phyloP scores from a whole-genome alignment of 1,284 basidiomycete genomes.

The Hemileia vastatrix region DNA sequence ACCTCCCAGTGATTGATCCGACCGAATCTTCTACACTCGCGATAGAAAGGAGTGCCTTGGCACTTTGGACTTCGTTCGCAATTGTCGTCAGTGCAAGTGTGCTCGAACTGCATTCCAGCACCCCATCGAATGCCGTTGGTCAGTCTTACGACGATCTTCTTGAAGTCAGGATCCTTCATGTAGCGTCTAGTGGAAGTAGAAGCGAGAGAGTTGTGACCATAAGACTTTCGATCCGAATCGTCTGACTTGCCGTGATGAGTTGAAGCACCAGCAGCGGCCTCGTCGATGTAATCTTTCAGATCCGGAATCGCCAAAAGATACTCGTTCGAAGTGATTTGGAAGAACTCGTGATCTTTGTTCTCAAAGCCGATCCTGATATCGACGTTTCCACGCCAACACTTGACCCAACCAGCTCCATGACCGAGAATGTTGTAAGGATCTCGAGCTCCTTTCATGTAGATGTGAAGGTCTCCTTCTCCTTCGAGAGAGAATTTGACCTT shows the following conservation, averaged over 20 bases:
- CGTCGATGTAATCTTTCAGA: conserved; percentile 47
- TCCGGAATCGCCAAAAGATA: conserved; percentile 73
- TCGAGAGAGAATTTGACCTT: conserved; percentile 59
- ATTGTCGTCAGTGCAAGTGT: conserved; percentile 61
- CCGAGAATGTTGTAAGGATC: conserved; percentile 68
- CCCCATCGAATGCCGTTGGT: conserved; percentile 80
- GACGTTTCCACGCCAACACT: conserved; percentile 71
- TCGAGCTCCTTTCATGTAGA: conserved; percentile 76
- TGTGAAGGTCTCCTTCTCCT: conserved; percentile 56
- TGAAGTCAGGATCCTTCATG: conserved; percentile 36
- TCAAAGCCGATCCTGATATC: conserved; percentile 61
- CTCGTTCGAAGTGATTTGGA: conserved; percentile 71
- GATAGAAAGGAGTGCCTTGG: conserved; percentile 57
- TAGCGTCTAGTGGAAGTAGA: conserved; percentile 25
- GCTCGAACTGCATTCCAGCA: conserved; percentile 70
- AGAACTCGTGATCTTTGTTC: conserved; percentile 65
- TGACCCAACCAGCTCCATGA: conserved; percentile 76
- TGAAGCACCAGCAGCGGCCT: conserved; percentile 46
- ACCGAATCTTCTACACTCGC: conserved; percentile 67
- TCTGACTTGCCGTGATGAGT: neutral
- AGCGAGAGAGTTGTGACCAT: too few relatives aligned
- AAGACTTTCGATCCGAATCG: neutral
- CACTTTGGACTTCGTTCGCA: conserved; percentile 54
- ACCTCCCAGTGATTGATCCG: conserved; percentile 79
- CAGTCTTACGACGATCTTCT: conserved; percentile 66